Percentiles rank a stretch among this genome's conserved stretches.
phyloP scores from a whole-genome alignment of 306 rosid genomes.

The Fragaria nilgerrensis region DNA sequence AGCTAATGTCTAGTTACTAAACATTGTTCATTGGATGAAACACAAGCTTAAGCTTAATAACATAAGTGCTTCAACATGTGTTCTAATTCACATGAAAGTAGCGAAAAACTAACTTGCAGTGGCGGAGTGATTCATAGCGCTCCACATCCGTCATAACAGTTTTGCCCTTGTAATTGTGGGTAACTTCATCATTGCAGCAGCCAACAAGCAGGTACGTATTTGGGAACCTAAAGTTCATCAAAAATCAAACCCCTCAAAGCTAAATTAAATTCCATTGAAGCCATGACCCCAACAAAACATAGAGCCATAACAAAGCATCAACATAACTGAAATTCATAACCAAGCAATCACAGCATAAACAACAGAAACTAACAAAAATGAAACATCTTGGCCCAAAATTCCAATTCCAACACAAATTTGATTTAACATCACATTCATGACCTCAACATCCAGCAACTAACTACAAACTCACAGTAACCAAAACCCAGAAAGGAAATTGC shows the following conservation, averaged over 20 bases:
- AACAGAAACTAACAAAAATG: neutral
- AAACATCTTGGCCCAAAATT: neutral
- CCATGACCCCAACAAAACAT: neutral
- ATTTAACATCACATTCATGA: neutral
- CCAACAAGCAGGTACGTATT: slow-evolving; percentile 88
- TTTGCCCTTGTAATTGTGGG: slow-evolving; percentile 90
- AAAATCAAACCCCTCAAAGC: neutral
- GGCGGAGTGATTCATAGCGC: slow-evolving; percentile 94
- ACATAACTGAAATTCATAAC: neutral
- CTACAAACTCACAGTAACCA: neutral
- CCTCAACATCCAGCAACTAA: neutral
- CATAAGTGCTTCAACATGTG: neutral
- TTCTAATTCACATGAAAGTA: neutral
- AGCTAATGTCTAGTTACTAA: neutral
- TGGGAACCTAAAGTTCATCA: slow-evolving; percentile 54
- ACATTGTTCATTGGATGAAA: neutral
- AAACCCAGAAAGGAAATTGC: slow-evolving; percentile 11
- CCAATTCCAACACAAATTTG: neutral
- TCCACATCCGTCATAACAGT: slow-evolving; percentile 91
- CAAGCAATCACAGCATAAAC: neutral
- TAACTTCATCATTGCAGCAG: slow-evolving; percentile 77
- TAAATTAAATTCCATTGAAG: neutral
- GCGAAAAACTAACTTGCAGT: slow-evolving; percentile 64
- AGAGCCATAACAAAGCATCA: neutral
- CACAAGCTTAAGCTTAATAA: neutral